These are phyloP conservation scores for Olyra latifolia DNA, from an alignment of 176 grass and related monocot species.

Conservation along the genomic window DNA sequence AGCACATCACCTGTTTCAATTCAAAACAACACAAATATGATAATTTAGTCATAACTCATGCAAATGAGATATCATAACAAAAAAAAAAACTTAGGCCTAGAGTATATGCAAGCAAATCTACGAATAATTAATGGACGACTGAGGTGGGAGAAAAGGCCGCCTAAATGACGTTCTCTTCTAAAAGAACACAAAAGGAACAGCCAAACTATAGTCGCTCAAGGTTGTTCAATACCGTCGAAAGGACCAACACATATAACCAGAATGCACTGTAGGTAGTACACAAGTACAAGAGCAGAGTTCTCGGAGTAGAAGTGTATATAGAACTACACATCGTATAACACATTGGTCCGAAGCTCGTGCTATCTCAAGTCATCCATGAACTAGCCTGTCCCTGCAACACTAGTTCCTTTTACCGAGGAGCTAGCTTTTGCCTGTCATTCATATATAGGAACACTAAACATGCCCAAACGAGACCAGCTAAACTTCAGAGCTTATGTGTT, in stretches of 20 bases:
- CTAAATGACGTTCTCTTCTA: not conserved
- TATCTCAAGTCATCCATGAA: slow-evolving; percentile 12
- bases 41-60: not conserved
- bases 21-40: not conserved
- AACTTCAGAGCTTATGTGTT: not conserved
- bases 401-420: slow-evolving; percentile 38
- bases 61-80: no score
- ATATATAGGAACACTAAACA: not conserved
- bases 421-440: slow-evolving; percentile 34
- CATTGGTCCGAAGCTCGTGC: slow-evolving; percentile 36
- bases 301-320: not conserved
- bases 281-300: not conserved
- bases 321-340: not conserved
- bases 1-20: not conserved
- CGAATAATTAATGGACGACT: not conserved
- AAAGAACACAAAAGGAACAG: not conserved
- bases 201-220: not conserved
- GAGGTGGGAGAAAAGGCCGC: not conserved
- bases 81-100: not conserved
- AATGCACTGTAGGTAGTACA: not conserved
- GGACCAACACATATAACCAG: not conserved
- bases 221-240: not conserved
- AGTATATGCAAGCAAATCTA: not conserved
- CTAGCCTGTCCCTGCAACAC: not conserved
- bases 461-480: not conserved